Percentiles rank a stretch among this genome's conserved stretches.
Conservation (phyloP, 345 rosid species). For the Geranium brycei region DNA sequence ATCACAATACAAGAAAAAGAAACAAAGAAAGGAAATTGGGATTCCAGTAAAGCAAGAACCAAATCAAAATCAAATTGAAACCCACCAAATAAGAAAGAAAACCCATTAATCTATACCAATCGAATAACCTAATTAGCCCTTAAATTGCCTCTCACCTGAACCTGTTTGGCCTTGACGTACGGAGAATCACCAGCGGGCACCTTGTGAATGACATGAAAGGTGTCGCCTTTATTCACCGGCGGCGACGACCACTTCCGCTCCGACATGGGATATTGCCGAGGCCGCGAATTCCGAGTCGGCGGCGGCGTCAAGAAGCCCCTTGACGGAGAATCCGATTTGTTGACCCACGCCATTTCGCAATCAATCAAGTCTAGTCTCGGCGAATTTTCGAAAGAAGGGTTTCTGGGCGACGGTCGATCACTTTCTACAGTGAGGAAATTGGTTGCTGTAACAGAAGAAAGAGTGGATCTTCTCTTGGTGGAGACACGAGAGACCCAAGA, state of each 20-base stretch:
- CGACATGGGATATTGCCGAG: slow-evolving; percentile 25
- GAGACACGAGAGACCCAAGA: not conserved
- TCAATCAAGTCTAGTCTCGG: not conserved
- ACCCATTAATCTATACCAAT: not conserved
- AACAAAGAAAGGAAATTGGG: too few species aligned
- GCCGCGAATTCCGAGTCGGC: slow-evolving; percentile 23
- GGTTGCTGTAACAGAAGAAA: not conserved
- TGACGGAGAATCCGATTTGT: slow-evolving; percentile 12
- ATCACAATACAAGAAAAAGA: not conserved
- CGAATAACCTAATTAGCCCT: not conserved
- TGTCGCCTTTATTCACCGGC: slow-evolving; percentile 25
- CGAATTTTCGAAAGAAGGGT: not conserved
- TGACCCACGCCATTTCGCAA: not conserved
- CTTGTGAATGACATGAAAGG: slow-evolving; percentile 53
- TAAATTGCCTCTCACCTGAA: slow-evolving; percentile 32
- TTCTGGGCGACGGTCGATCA: not conserved
- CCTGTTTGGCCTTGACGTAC: slow-evolving; percentile 71
- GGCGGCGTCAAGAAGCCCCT: slow-evolving; percentile 50
- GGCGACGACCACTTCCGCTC: slow-evolving; percentile 36
- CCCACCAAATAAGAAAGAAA: slow-evolving; percentile 4
- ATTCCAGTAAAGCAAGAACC: too few species aligned
- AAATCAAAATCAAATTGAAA: slow-evolving; percentile 3
- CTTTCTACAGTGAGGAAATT: not conserved
- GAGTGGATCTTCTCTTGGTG: not conserved
- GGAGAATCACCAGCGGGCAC: slow-evolving; percentile 79